Evolutionary conservation across 2,329 filamentous ascomycete genomes (phyloP), one percentile per base, ranked within the genome.

Genomic region (Alternaria longipes): DNA sequence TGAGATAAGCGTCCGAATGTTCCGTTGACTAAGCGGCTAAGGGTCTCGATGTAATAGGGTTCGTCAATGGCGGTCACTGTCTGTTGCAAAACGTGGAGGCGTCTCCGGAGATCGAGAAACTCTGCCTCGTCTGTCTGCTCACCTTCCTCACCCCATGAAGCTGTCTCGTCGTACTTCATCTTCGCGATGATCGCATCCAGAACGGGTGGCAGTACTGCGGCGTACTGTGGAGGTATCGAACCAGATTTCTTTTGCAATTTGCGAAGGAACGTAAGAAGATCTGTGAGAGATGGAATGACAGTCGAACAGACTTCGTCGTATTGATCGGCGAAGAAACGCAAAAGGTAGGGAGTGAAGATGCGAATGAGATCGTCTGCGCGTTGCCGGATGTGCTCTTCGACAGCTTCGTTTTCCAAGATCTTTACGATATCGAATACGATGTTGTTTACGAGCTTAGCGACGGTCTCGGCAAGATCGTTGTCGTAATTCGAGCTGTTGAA

Each of bases 261-360:
- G 59, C 95, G 90, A 66, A 98, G 86, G 77, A 97, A 94, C 28
- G 93, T 93, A 62, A 99, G 86, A 50, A 98, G 87, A 73, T 99
- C 96, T 50, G 92, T 97, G 56, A 98, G 87, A 38, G 92, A 94
- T 22, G 94, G 92, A 63, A 99, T 97, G 60, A 98, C 93, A 12
- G 93, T 95, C 36, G 94, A 96, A 83, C 95, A 98, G 69, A 99
- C 90, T 81, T 99, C 95, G 79, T 99, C 95, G 78, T 96, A 99
- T 76, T 99, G 94, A 79, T 99, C 95, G 24, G 93, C 91, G 81
- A 99, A 97, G 83, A 97, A 97, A 40, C 94, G 91, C 52, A 99
- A 84, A 12, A 98, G 85, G 69, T 94, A 90, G 0, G 94, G 93
- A 28, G 97, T 83, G 77, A 98, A 98, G 41, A 88, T 87, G 74